Percentiles rank a stretch among this genome's conserved stretches.
Evolutionary conservation across 495 filamentous ascomycete genomes (phyloP).

Genomic region (Aspergillus asperescens): DNA sequence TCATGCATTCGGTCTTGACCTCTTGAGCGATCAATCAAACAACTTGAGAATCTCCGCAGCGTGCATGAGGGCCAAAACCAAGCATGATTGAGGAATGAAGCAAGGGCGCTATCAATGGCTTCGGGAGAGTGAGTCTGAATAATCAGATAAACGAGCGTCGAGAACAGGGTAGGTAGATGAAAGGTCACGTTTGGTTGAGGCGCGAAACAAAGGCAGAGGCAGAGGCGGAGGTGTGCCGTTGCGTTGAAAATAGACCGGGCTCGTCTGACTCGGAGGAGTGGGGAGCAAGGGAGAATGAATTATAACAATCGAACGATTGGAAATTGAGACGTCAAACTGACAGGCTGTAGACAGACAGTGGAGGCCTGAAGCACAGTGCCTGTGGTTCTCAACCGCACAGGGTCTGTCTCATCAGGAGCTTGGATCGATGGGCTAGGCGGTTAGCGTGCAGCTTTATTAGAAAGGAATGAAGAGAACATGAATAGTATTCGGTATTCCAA

Average conservation of each 20-base stretch:
- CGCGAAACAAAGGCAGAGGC: constrained; percentile 14
- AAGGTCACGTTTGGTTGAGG: constrained; percentile 7
- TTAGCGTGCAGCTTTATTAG: constrained; percentile 16
- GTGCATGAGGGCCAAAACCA: constrained; percentile 8
- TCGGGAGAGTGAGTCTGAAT: background rate
- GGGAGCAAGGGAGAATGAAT: constrained; percentile 6
- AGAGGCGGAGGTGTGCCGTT: constrained; percentile 14
- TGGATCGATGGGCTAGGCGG: constrained; percentile 9
- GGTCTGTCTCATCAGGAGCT: constrained; percentile 11
- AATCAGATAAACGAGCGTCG: background rate
- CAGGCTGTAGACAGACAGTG: constrained; percentile 7
- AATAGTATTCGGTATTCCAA: background rate
- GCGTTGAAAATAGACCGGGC: constrained; percentile 13
- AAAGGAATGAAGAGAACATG: background rate
- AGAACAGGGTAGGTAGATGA: background rate
- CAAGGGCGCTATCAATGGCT: background rate
- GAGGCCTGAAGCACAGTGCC: background rate
- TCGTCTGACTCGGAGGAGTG: constrained; percentile 6
- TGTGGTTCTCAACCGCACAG: constrained; percentile 7
- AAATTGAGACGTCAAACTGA: constrained; percentile 18
- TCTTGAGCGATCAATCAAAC: constrained; percentile 16
- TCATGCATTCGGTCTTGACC: constrained; percentile 3
- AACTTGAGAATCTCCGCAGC: constrained; percentile 13
- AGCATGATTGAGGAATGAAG: constrained; percentile 23
- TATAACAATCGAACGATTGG: constrained; percentile 2